These are phyloP conservation scores for Wallemia hederae DNA, from an alignment of 1,284 basidiomycete genomes.

Conservation along the genomic window DNA sequence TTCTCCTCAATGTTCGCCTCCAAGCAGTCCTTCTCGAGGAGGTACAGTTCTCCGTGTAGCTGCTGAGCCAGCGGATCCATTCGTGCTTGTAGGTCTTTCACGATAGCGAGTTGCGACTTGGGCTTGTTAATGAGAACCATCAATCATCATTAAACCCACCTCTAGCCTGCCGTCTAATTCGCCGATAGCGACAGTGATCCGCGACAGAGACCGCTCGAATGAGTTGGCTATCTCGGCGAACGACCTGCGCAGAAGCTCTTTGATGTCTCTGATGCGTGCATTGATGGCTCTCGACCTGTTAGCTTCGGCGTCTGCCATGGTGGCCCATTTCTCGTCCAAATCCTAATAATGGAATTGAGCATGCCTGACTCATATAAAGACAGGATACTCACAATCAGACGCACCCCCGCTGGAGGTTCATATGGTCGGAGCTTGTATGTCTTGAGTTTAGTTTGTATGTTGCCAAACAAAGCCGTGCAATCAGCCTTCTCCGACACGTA, in stretches of 20 bases:
- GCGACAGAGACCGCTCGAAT: conserved; percentile 41
- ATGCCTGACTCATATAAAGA: no score
- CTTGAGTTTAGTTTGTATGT: conserved; percentile 75
- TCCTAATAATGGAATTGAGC: conserved; percentile 20
- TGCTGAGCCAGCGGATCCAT: conserved; percentile 12
- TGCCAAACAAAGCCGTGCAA: conserved; percentile 58
- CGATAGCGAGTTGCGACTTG: background rate
- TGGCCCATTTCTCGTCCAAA: conserved; percentile 49
- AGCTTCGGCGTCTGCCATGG: conserved; percentile 42
- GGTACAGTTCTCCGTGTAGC: conserved; percentile 9
- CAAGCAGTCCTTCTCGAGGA: conserved; percentile 26
- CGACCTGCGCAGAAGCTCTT: conserved; percentile 51
- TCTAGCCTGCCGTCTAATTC: conserved; percentile 48
- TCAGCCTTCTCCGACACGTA: conserved; percentile 82
- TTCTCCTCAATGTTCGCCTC: conserved; percentile 93
- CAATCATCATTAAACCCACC: conserved; percentile 18
- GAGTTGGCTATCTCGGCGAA: conserved; percentile 62
- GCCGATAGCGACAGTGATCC: conserved; percentile 43
- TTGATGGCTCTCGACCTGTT: conserved; percentile 56
- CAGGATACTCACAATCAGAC: conserved; percentile 24
- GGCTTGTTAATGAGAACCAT: background rate
- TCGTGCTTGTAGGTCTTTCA: conserved; percentile 8
- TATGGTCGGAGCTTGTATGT: conserved; percentile 69
- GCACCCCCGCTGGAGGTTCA: conserved; percentile 39
- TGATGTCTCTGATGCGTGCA: conserved; percentile 67